These are phyloP conservation scores for Aspergillus neoniger DNA, from an alignment of 2,329 filamentous ascomycete species.

Conservation along the genomic window DNA sequence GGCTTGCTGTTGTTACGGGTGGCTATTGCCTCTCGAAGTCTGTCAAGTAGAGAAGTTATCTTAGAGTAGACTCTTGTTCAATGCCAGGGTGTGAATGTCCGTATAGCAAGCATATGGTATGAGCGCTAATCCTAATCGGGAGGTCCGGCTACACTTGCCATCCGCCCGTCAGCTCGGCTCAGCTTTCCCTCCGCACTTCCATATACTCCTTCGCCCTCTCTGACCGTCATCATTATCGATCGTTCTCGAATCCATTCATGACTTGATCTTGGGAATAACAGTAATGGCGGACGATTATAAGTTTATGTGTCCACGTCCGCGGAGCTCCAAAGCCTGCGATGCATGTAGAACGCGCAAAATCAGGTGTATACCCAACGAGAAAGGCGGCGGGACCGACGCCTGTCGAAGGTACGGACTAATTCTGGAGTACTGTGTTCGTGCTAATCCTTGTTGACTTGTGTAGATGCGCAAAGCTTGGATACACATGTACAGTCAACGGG, in stretches of 20 bases:
- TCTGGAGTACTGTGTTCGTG: too few species aligned
- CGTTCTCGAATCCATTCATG: not conserved
- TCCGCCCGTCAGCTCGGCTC: not conserved
- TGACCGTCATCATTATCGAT: not conserved
- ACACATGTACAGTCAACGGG: not conserved
- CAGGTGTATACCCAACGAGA: not conserved
- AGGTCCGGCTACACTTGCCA: conserved; percentile 3
- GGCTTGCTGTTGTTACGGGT: too few species aligned
- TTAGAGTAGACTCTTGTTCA: too few species aligned
- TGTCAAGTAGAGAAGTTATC: too few species aligned
- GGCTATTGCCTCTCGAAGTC: too few species aligned
- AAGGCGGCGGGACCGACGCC: not conserved
- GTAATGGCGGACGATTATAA: not conserved
- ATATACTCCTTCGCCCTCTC: not conserved
- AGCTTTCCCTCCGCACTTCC: not conserved
- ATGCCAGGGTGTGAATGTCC: too few species aligned
- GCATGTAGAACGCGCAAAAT: not conserved
- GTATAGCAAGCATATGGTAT: not conserved
- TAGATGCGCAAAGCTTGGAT: not conserved
- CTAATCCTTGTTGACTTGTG: not conserved
- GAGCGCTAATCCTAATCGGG: not conserved
- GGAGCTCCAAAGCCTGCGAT: not conserved
- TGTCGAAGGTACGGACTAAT: not conserved
- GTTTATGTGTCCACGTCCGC: not conserved
- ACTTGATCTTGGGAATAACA: not conserved